phyloP scores from a whole-genome alignment of 2,329 filamentous ascomycete species.

The Cercospora brassicicola region DNA sequence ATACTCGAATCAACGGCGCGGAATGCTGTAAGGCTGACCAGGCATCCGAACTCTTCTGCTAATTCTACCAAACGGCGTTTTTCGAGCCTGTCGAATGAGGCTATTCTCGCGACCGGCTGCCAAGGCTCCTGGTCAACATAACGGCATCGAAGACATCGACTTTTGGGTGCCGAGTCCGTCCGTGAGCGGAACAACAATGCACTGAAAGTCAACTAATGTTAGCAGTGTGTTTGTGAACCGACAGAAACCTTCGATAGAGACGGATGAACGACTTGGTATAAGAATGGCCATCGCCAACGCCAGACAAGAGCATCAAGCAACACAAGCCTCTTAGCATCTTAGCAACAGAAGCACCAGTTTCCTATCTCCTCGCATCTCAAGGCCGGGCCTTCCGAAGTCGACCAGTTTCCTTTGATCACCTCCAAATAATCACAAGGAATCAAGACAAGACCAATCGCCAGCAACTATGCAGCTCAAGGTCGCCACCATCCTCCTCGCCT shows the following conservation, averaged over 20 bases:
- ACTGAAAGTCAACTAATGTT: constrained; percentile 2
- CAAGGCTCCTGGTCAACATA: background rate
- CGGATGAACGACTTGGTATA: background rate
- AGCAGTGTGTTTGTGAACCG: background rate
- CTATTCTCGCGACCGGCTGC: background rate
- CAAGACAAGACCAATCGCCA: background rate
- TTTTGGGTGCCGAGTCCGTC: background rate
- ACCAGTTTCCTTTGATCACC: background rate
- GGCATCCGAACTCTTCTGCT: constrained; percentile 1
- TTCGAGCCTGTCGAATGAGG: background rate
- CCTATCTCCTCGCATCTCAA: background rate
- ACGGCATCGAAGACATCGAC: background rate
- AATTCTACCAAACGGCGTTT: background rate
- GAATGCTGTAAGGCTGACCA: constrained; percentile 5
- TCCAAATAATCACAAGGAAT: background rate
- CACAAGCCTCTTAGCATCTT: background rate
- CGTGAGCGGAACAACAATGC: background rate
- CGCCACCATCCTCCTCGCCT: constrained; percentile 2
- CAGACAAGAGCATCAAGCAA: constrained; percentile 8
- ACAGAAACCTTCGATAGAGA: background rate
- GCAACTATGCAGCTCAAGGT: constrained; percentile 1
- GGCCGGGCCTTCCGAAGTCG: background rate
- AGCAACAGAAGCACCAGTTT: constrained; percentile 3
- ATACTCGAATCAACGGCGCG: background rate
- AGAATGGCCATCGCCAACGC: background rate